Percentiles rank a stretch among this genome's conserved stretches.
Evolutionary conservation across 768 basidiomycete species (phyloP).

Genomic region (Calocera viscosa): DNA sequence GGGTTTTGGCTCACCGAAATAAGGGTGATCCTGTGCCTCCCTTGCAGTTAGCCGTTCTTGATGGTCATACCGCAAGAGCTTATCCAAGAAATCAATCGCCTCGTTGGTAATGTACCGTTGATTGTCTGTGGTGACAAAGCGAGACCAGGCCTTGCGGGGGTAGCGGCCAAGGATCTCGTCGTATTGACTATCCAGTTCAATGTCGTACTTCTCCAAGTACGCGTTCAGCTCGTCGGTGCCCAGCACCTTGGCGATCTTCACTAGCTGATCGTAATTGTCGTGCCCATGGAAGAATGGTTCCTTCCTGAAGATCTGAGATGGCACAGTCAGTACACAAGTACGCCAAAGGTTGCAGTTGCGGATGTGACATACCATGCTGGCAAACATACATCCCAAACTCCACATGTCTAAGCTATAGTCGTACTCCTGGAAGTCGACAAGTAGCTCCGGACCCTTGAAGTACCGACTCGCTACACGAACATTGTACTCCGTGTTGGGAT

Average conservation of each 20-base stretch:
- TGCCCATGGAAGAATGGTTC: slow-evolving; percentile 99
- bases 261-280: slow-evolving; percentile 96
- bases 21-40: slow-evolving; percentile 85
- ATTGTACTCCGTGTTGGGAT: slow-evolving; percentile 94
- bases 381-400: slow-evolving; percentile 98
- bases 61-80: slow-evolving; percentile 90
- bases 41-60: slow-evolving; percentile 90
- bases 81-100: slow-evolving; percentile 91
- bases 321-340: not conserved
- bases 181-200: slow-evolving; percentile 89
- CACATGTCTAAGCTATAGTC: slow-evolving; percentile 98
- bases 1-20: slow-evolving; percentile 53
- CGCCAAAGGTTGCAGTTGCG: not conserved
- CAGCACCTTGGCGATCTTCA: slow-evolving; percentile 94
- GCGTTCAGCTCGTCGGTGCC: slow-evolving; percentile 90
- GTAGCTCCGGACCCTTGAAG: slow-evolving; percentile 93
- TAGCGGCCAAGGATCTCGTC: slow-evolving; percentile 90
- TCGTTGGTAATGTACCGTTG: slow-evolving; percentile 94
- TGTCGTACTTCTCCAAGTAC: slow-evolving; percentile 91
- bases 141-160: slow-evolving; percentile 87
- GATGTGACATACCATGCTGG: slow-evolving; percentile 69
- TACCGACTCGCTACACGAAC: slow-evolving; percentile 94
- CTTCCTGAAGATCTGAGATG: slow-evolving; percentile 82
- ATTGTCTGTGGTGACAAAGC: slow-evolving; percentile 91
- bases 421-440: slow-evolving; percentile 97